Evolutionary conservation across 2,329 filamentous ascomycete genomes (phyloP), one percentile per base, ranked within the genome.

Genomic region (Cordyceps sp.): DNA sequence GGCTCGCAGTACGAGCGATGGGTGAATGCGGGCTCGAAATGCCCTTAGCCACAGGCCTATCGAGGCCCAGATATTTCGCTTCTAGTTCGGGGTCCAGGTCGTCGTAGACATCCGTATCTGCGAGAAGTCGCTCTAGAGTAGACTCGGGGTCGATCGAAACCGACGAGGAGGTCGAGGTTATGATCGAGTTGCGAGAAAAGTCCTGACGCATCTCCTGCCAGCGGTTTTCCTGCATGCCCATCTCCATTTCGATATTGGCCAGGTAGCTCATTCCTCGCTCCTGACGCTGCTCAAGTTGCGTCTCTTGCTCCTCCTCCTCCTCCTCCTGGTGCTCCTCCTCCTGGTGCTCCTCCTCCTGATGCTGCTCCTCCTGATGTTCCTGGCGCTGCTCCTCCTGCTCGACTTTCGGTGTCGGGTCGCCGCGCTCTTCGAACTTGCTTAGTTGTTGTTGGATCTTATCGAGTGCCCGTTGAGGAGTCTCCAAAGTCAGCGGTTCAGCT

Each of bases 191-290:
- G 35, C 61, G 61, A 32, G 56, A 53, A 26, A 73, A 45, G 24
- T 64, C 61, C 18, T 61, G 53, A 35, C 69, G 68, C 52, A 76
- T 61, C 31, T 62, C 53, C 34, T 66, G 62, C 73, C 73, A 78
- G 39, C 66, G 62, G 33, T 58, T 59, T 44, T 73, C 69, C 44
- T 78, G 66, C 39, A 61, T 48, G 1, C 64, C 68, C 61, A 78
- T 70, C 47, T 78, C 73, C 37, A 55, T 57, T 44, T 78, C 73
- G 2, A 78, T 53, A 36, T 71, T 64, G 21, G 69, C 63, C 2
- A 78, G 52, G 4, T 75, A 55, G 22, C 56, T 59, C 35, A 66
- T 50, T 19, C 61, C 55, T 33, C 56, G 55, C 12, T 54, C 51
- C 9, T 21, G n/a, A n/a, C n/a, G n/a, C n/a, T n/a, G n/a, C n/a